A percentile compares a stretch with the other conserved stretches of the same genome.
These are phyloP conservation scores for Rhodamnia argentea DNA, from an alignment of 345 rosid genomes.

Conservation along the genomic window DNA sequence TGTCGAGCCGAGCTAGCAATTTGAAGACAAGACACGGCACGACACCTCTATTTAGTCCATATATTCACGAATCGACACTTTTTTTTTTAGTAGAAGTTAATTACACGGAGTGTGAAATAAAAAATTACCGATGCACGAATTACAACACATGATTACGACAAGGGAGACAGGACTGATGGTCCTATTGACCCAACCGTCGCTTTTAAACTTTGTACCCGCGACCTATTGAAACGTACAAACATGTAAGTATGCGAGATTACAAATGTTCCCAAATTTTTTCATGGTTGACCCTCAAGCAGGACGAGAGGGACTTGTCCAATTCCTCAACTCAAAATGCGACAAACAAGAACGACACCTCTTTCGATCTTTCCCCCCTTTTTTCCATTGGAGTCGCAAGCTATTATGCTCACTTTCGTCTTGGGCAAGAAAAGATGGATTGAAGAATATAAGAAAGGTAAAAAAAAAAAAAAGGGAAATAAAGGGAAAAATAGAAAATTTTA, in stretches of 20 bases:
- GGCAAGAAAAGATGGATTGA: neutral
- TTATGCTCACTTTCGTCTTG: neutral
- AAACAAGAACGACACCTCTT: neutral
- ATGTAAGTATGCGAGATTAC: neutral
- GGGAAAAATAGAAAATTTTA: neutral
- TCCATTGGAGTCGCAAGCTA: neutral
- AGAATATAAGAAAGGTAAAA: neutral
- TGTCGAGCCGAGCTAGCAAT: neutral
- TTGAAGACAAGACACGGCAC: neutral
- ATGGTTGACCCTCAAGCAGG: neutral
- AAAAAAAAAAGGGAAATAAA: neutral
- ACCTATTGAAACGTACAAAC: neutral
- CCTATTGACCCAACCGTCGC: neutral
- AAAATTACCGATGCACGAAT: too few relatives aligned
- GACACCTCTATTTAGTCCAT: fast-evolving
- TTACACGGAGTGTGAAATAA: too few relatives aligned
- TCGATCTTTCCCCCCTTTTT: neutral
- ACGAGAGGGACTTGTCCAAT: neutral
- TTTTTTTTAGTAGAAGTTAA: too few relatives aligned
- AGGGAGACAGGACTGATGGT: too few relatives aligned
- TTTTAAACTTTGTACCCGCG: neutral
- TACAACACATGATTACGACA: too few relatives aligned
- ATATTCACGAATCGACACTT: neutral
- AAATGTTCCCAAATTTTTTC: neutral
- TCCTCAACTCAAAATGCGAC: neutral